Conservation (phyloP, 495 filamentous ascomycete genomes). For the Daldinia bambusicola region DNA sequence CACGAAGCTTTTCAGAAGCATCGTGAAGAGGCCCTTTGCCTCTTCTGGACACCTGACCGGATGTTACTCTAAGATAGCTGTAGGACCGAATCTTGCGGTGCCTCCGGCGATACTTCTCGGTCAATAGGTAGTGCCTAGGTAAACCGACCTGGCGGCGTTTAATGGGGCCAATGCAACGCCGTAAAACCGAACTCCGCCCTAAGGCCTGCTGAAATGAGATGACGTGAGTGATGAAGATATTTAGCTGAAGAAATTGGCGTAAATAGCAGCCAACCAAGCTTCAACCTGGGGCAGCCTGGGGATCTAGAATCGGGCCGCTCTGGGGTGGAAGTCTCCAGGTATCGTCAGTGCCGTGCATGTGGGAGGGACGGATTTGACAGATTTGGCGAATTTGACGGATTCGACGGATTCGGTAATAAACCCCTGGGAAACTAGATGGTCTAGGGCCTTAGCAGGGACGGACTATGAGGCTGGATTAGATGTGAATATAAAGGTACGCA, state of each 20-base stretch:
- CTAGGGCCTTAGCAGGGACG: conserved; percentile 25
- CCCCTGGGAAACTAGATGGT: conserved; percentile 25
- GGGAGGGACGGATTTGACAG: conserved; percentile 24
- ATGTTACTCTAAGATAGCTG: conserved; percentile 19
- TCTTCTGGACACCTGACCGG: conserved; percentile 36
- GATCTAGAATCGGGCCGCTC: conserved; percentile 44
- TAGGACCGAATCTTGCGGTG: conserved; percentile 42
- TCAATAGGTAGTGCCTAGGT: conserved; percentile 21
- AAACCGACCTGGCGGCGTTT: conserved; percentile 24
- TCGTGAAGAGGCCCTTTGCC: conserved; percentile 35
- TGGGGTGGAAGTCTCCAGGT: conserved; percentile 26
- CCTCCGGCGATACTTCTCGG: conserved; percentile 37
- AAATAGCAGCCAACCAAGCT: conserved; percentile 25
- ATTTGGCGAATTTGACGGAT: conserved; percentile 23
- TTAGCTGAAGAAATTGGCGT: conserved; percentile 14
- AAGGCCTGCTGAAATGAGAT: conserved; percentile 10
- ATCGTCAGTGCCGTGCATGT: conserved; percentile 30
- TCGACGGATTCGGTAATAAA: conserved; percentile 33
- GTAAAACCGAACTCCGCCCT: conserved; percentile 12
- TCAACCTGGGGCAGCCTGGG: conserved; percentile 2
- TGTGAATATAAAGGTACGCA: conserved; percentile 19
- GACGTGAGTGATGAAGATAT: conserved; percentile 30
- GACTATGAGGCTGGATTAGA: conserved; percentile 41
- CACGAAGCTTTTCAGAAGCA: conserved; percentile 30
- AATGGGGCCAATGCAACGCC: conserved; percentile 32